Base-by-base conservation (phyloP, 139 green algal species). In the Mesostigma viride region DNA sequence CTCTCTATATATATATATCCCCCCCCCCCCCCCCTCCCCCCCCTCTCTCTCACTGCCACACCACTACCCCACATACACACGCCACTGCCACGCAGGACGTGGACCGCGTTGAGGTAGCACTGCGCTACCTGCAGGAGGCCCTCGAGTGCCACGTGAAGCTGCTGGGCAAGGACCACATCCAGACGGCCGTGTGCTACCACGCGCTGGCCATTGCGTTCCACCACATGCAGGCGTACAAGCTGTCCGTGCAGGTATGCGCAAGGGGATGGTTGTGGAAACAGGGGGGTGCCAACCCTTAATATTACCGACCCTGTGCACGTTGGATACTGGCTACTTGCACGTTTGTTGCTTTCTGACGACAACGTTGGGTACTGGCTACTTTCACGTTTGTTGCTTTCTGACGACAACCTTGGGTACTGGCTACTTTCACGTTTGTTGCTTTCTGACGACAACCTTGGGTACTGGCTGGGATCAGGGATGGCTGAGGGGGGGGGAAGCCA, bases 81-180 rank as follows among this genome's bases (percentile, higher is more conserved):
- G n/a, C 11, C 47, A 6, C 3, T 30, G 30, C 68, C 20, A 56
- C 20, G 45, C 45, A 75, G 70, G 70, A 77, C 30, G 30, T 60
- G 26, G 64, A 53, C 31, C 70, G 70, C 40, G 24, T 75, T 28
- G 17, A 46, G 22, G 57, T 31, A 8, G 71, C 71, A 0, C 58
- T 75, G 35, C 51, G 69, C n/a, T 77, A 77, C n/a, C 61, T 81
- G 20, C 72, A 81, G 36, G 75, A 76, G 53, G 75, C 75, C 40
- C 65, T 81, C 34, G 26, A 66, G 68, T 33, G 44, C 30, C 79
- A 67, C 48, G 28, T 68, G 58, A 44, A 61, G 17, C 66, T 81
- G 40, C 60, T 81, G 24, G 75, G 75, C 5, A 28, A 64, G 40
- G 31, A 70, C 3, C 71, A 78, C 40, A 20, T 75, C 26, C 71